Evolutionary conservation across 1,284 basidiomycete species (phyloP).

Genomic region (Coniferiporia sulphurascens): DNA sequence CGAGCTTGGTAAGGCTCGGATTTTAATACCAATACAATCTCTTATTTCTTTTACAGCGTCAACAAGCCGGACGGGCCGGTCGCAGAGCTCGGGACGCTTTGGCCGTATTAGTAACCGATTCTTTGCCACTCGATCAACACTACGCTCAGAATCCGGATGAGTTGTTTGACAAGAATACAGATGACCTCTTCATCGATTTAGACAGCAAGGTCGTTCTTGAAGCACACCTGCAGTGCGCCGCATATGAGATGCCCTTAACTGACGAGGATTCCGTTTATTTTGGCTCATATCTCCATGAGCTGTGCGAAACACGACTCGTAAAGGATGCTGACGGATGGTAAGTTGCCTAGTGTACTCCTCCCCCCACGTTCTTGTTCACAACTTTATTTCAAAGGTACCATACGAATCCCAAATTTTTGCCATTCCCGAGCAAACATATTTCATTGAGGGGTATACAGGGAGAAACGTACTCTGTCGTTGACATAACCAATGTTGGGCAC

Average conservation of each 20-base stretch:
- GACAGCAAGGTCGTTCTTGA: constrained; percentile 76
- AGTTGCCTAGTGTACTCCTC: constrained; percentile 21
- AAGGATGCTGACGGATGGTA: constrained; percentile 72
- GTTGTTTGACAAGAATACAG: constrained; percentile 57
- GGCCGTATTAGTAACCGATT: constrained; percentile 73
- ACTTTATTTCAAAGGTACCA: constrained; percentile 58
- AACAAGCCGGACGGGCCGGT: constrained; percentile 88
- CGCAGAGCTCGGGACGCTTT: constrained; percentile 79
- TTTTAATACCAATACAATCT: neutral
- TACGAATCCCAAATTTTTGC: constrained; percentile 71
- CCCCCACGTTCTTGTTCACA: neutral
- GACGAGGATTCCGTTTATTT: constrained; percentile 70
- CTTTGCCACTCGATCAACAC: constrained; percentile 72
- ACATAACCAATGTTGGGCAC: constrained; percentile 46
- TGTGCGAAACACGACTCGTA: constrained; percentile 51
- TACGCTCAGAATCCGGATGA: constrained; percentile 72
- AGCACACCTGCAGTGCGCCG: constrained; percentile 86
- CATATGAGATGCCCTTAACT: constrained; percentile 79
- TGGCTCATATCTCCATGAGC: constrained; percentile 50
- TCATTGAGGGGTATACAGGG: constrained; percentile 77
- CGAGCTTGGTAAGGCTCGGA: constrained; percentile 59
- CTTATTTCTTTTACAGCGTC: constrained; percentile 43
- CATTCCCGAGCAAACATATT: constrained; percentile 70
- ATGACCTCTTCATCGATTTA: constrained; percentile 69
- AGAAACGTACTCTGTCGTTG: constrained; percentile 74